Evolutionary conservation across 2,329 filamentous ascomycete genomes (phyloP).

Genomic region (Cryoendolithus antarcticus): DNA sequence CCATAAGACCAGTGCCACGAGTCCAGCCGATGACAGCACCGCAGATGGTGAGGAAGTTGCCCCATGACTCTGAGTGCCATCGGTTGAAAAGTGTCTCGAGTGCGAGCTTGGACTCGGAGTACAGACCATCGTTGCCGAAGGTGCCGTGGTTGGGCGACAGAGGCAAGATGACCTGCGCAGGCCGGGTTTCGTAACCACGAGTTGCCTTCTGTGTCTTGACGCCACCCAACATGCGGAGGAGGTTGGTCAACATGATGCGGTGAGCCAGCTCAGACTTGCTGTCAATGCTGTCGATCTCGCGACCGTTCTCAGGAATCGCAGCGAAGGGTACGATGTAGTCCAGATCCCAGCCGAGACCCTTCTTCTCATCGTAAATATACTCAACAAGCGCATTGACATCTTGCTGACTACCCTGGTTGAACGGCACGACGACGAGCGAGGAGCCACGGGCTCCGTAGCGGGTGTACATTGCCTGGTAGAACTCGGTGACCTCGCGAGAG

Average conservation of each 20-base stretch:
- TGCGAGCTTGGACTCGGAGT: slow-evolving; percentile 94
- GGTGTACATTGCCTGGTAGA: slow-evolving; percentile 98
- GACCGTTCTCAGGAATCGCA: slow-evolving; percentile 93
- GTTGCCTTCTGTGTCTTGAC: slow-evolving; percentile 86
- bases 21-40: slow-evolving; percentile 99
- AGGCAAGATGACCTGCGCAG: slow-evolving; percentile 90
- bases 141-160: slow-evolving; percentile 97
- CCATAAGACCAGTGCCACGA: slow-evolving; percentile 95
- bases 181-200: slow-evolving; percentile 83
- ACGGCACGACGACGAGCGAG: slow-evolving; percentile 93
- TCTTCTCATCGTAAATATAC: slow-evolving; percentile 95
- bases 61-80: slow-evolving; percentile 97
- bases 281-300: slow-evolving; percentile 92
- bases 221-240: slow-evolving; percentile 76
- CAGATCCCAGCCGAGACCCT: slow-evolving; percentile 93
- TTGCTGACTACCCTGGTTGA: slow-evolving; percentile 98
- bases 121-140: slow-evolving; percentile 93
- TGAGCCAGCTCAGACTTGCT: slow-evolving; percentile 96
- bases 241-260: slow-evolving; percentile 97
- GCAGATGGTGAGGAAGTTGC: slow-evolving; percentile 93
- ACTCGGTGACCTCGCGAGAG: slow-evolving; percentile 94
- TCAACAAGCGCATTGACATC: slow-evolving; percentile 88
- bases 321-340: slow-evolving; percentile 95
- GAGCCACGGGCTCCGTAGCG: slow-evolving; percentile 87
- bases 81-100: slow-evolving; percentile 96